Conservation (phyloP, 139 green algal genomes). For the Micractinium sp. region DNA sequence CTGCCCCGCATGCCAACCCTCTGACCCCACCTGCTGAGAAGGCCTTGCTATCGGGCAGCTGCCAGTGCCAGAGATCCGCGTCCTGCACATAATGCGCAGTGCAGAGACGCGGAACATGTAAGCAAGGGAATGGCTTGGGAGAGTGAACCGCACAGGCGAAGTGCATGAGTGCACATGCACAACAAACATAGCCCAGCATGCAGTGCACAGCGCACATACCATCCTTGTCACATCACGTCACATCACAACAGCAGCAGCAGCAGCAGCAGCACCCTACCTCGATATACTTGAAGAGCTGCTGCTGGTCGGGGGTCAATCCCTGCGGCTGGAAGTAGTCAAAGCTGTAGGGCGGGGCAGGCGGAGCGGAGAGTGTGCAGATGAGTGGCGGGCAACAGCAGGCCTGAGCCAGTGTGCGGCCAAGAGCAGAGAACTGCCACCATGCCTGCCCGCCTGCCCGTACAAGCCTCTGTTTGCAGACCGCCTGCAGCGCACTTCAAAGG, state of each 20-base stretch:
- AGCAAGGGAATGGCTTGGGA: no score
- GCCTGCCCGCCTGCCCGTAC: no score
- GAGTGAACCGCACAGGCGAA: no score
- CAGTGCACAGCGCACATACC: not conserved
- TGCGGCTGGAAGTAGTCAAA: constrained; percentile 63
- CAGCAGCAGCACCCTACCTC: constrained; percentile 22
- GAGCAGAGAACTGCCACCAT: no score
- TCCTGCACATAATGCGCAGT: constrained; percentile 30
- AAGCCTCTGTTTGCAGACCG: no score
- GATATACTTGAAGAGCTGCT: constrained; percentile 55
- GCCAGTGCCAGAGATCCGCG: constrained; percentile 69
- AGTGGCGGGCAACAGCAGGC: no score
- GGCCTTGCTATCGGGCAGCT: constrained; percentile 54
- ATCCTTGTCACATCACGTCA: not conserved
- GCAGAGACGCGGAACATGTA: no score
- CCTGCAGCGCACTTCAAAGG: no score
- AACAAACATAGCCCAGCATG: not conserved
- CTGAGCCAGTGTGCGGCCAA: no score
- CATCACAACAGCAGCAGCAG: not conserved
- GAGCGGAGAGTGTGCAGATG: no score
- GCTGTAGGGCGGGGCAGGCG: constrained; percentile 7
- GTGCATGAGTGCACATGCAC: not conserved
- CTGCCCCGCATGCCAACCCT: not conserved
- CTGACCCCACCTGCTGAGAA: constrained; percentile 53
- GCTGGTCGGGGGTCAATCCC: constrained; percentile 13